These are phyloP conservation scores for Heimioporus retisporus DNA, from an alignment of 1,284 basidiomycete species.

Conservation along the genomic window DNA sequence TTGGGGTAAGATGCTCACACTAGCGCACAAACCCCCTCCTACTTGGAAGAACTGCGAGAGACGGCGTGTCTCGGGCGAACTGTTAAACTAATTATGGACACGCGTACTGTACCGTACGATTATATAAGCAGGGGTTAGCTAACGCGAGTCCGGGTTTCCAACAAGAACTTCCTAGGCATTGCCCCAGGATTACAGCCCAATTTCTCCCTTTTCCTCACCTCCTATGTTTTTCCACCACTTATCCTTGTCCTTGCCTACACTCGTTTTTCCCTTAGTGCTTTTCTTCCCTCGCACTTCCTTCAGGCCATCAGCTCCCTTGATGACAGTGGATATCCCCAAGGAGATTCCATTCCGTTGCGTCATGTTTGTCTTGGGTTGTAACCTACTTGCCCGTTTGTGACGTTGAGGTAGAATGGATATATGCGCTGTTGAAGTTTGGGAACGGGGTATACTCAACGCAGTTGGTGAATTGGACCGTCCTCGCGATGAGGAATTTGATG, in stretches of 20 bases:
- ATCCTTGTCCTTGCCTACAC: not conserved
- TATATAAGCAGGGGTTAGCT: too few relatives aligned
- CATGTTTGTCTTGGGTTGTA: conserved; percentile 22
- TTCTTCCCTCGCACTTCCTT: conserved; percentile 27
- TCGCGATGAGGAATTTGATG: not conserved
- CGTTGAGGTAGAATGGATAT: not conserved
- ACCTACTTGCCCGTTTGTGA: conserved; percentile 14
- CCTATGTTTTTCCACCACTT: conserved; percentile 37
- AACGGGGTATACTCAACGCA: not conserved
- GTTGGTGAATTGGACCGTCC: not conserved
- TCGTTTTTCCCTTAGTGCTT: conserved; percentile 4
- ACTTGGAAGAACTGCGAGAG: too few relatives aligned
- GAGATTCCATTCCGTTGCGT: conserved; percentile 71
- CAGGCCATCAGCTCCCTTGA: conserved; percentile 42
- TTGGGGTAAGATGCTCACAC: too few relatives aligned
- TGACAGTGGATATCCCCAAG: conserved; percentile 76
- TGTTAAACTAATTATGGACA: too few relatives aligned
- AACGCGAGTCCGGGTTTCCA: too few relatives aligned
- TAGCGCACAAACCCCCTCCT: too few relatives aligned
- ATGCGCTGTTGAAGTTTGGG: conserved; percentile 1
- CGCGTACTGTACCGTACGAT: too few relatives aligned
- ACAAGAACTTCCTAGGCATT: too few relatives aligned
- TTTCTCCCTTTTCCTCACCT: conserved; percentile 20
- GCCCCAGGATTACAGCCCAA: conserved; percentile 14
- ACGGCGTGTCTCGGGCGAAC: too few relatives aligned